These are phyloP conservation scores for Aspergillus sclerotialis DNA, from an alignment of 2,329 filamentous ascomycete genomes.

Conservation along the genomic window DNA sequence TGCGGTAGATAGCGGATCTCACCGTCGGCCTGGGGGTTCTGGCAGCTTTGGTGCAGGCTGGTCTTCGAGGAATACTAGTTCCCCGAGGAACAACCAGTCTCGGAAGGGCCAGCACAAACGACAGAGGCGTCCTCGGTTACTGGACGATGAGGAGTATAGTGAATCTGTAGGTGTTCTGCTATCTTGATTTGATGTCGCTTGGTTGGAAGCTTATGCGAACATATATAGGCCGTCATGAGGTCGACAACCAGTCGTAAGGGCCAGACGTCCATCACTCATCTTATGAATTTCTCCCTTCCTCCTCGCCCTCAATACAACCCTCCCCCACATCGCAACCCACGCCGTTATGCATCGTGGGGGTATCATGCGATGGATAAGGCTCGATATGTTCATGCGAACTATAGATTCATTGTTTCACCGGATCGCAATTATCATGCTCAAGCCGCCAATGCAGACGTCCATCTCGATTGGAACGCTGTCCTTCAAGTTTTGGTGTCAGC, in stretches of 20 bases:
- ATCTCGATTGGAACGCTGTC: conserved; percentile 84
- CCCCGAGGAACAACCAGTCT: conserved; percentile 63
- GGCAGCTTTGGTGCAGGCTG: conserved; percentile 35
- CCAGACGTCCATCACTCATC: conserved; percentile 92
- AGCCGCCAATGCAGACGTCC: conserved; percentile 76
- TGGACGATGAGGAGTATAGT: conserved; percentile 81
- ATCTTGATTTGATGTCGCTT: conserved; percentile 5
- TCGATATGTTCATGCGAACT: conserved; percentile 90
- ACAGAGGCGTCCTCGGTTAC: conserved; percentile 64
- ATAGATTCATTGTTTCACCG: conserved; percentile 90
- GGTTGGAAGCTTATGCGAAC: conserved; percentile 9
- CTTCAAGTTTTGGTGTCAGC: conserved; percentile 86
- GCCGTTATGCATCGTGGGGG: conserved; percentile 73
- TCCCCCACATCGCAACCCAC: conserved; percentile 54
- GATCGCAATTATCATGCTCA: conserved; percentile 71
- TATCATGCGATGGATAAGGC: conserved; percentile 89
- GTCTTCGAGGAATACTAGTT: conserved; percentile 28
- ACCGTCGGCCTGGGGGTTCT: conserved; percentile 35
- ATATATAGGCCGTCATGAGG: conserved; percentile 52
- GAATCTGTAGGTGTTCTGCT: conserved; percentile 56
- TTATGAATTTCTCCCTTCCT: conserved; percentile 84
- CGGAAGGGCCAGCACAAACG: conserved; percentile 77
- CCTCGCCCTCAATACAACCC: conserved; percentile 57
- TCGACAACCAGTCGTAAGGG: conserved; percentile 68
- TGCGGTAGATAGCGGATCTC: conserved; percentile 27